A percentile compares a stretch with the other conserved stretches of the same genome.
Conservation (phyloP, 2,329 filamentous ascomycete species). For the Cladophialophora yegresii region DNA sequence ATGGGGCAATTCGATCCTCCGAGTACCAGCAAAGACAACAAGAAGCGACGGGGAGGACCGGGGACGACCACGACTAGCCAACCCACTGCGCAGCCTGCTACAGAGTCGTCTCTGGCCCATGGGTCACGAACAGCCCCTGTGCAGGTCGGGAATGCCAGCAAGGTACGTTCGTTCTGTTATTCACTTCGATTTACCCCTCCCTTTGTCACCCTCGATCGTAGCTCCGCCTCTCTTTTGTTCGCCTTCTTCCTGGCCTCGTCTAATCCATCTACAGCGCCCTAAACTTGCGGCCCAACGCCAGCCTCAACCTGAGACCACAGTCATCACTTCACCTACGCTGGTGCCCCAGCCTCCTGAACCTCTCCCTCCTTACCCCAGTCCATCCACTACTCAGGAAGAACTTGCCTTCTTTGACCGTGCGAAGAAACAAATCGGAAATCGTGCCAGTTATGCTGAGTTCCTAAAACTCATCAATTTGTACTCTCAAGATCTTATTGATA, state of each 20-base stretch:
- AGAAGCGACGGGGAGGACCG: constrained; percentile 73
- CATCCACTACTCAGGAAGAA: constrained; percentile 79
- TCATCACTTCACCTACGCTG: constrained; percentile 72
- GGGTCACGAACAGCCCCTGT: constrained; percentile 42
- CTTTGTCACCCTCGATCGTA: not conserved
- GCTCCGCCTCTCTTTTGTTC: not conserved
- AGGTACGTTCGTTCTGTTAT: constrained; percentile 47
- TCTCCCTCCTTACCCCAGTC: constrained; percentile 71
- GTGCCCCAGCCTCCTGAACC: constrained; percentile 87
- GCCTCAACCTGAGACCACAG: constrained; percentile 54
- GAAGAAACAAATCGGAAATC: constrained; percentile 93
- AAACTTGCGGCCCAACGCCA: constrained; percentile 31
- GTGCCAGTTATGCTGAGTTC: constrained; percentile 91
- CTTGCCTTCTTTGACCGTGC: constrained; percentile 92
- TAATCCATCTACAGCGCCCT: constrained; percentile 22
- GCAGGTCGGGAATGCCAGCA: constrained; percentile 51
- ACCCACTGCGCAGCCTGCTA: constrained; percentile 39
- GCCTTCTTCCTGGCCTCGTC: not conserved
- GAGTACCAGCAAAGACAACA: constrained; percentile 84
- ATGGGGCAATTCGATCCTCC: constrained; percentile 89
- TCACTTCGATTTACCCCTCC: constrained; percentile 3
- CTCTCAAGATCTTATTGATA: constrained; percentile 88
- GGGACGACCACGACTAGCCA: constrained; percentile 38
- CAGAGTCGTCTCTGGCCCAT: constrained; percentile 41
- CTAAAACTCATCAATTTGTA: constrained; percentile 95